phyloP scores from a whole-genome alignment of 2,329 filamentous ascomycete genomes.

The Coniochaeta sp. region DNA sequence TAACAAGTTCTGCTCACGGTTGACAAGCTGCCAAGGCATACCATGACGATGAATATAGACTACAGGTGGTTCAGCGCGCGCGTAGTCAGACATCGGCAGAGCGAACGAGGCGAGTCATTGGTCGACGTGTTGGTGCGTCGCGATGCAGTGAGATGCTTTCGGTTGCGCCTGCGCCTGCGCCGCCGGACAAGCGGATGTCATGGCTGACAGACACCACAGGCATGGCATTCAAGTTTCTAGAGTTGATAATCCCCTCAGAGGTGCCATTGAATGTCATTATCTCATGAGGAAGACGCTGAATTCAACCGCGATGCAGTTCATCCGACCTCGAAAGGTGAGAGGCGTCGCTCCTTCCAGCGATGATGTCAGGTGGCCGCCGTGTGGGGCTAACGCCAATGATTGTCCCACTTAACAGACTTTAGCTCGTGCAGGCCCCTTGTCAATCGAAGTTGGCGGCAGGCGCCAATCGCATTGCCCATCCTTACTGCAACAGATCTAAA shows the following conservation, averaged over 20 bases:
- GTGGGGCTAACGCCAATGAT: no score
- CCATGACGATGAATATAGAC: not conserved
- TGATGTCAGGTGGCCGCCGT: no score
- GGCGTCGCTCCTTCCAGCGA: no score
- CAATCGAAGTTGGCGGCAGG: not conserved
- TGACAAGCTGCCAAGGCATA: not conserved
- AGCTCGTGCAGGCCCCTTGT: not conserved
- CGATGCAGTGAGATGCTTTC: not conserved
- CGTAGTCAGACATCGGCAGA: constrained; percentile 1
- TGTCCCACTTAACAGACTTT: not conserved
- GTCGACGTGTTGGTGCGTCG: not conserved
- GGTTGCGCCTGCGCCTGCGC: not conserved
- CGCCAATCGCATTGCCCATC: not conserved
- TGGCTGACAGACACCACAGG: not conserved
- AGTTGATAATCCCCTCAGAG: no score
- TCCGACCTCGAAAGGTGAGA: no score
- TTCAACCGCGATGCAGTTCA: no score
- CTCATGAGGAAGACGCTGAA: no score
- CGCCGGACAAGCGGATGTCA: not conserved
- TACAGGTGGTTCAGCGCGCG: not conserved
- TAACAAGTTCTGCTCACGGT: not conserved
- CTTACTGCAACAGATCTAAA: not conserved
- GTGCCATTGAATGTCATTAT: no score
- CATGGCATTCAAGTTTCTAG: no score
- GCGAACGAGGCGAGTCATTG: not conserved